A percentile compares a stretch with the other conserved stretches of the same genome.
Evolutionary conservation across 257 asterid species (phyloP).

Genomic region (Verbascum thapsus): DNA sequence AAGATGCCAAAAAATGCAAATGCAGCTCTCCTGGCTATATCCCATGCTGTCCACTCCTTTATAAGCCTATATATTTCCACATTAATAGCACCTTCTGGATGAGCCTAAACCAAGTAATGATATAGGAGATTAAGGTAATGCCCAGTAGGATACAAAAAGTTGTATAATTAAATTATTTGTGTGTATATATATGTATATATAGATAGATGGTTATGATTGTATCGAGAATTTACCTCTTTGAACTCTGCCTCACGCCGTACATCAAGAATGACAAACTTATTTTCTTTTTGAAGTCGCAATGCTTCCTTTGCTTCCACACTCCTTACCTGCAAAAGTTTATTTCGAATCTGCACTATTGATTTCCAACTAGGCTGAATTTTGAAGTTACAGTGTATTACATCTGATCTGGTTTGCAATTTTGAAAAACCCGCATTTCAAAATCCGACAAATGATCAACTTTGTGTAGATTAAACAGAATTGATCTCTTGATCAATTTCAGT

Average conservation of each 20-base stretch:
- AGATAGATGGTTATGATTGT: too few species aligned
- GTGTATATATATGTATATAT: too few species aligned
- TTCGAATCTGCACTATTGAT: neutral
- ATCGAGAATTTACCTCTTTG: conserved; percentile 60
- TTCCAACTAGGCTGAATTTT: neutral
- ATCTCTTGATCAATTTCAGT: neutral
- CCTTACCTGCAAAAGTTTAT: conserved; percentile 66
- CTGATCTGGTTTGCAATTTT: neutral
- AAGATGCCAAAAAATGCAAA: conserved; percentile 94
- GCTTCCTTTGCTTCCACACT: conserved; percentile 94
- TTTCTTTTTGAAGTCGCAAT: conserved; percentile 70
- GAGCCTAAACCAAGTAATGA: conserved; percentile 53
- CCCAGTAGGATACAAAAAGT: conserved; percentile 5
- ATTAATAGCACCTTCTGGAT: conserved; percentile 89
- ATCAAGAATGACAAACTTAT: conserved; percentile 81
- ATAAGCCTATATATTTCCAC: conserved; percentile 94
- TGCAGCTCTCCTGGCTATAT: conserved; percentile 90
- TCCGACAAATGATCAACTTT: neutral
- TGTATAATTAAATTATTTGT: too few species aligned
- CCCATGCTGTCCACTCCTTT: conserved; percentile 99
- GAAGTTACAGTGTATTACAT: too few species aligned
- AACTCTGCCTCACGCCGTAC: conserved; percentile 95
- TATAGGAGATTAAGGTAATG: neutral
- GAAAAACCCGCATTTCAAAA: neutral
- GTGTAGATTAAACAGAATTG: neutral